Conservation (phyloP, 2,329 filamentous ascomycete species). For the Fusarium globosum region DNA sequence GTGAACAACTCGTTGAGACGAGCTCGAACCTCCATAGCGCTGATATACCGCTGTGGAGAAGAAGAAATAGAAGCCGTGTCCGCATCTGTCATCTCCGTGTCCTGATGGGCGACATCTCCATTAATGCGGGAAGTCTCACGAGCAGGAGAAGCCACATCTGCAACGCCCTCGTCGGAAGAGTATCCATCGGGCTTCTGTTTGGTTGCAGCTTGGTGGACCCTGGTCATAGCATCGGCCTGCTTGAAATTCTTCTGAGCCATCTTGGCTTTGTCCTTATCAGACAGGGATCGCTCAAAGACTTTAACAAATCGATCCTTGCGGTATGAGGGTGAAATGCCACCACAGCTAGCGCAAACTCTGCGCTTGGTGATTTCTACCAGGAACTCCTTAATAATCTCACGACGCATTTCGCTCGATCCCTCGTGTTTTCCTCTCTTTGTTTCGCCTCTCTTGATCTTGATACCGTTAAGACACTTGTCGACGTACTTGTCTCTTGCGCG, state of each 20-base stretch:
- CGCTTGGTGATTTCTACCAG: slow-evolving; percentile 76
- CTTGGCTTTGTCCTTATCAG: slow-evolving; percentile 77
- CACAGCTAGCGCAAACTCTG: slow-evolving; percentile 74
- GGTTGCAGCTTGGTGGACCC: slow-evolving; percentile 47
- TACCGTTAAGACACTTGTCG: slow-evolving; percentile 73
- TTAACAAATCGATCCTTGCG: slow-evolving; percentile 93
- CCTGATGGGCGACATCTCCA: slow-evolving; percentile 62
- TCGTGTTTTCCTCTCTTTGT: slow-evolving; percentile 80
- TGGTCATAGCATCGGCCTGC: slow-evolving; percentile 74
- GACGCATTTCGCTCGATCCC: slow-evolving; percentile 80
- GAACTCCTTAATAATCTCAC: slow-evolving; percentile 83
- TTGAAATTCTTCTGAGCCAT: slow-evolving; percentile 79
- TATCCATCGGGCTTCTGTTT: slow-evolving; percentile 57
- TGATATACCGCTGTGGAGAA: slow-evolving; percentile 77
- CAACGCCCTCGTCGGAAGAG: slow-evolving; percentile 75
- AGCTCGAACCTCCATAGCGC: slow-evolving; percentile 83
- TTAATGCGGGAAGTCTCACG: slow-evolving; percentile 50
- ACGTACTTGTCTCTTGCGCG: slow-evolving; percentile 74
- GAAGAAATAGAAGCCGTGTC: slow-evolving; percentile 28
- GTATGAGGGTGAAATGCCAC: slow-evolving; percentile 81
- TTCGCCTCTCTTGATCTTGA: slow-evolving; percentile 61
- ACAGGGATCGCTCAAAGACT: slow-evolving; percentile 87
- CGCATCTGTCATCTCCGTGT: slow-evolving; percentile 49
- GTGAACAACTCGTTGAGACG: slow-evolving; percentile 83
- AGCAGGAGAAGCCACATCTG: slow-evolving; percentile 68